Evolutionary conservation across 2,329 filamentous ascomycete genomes (phyloP), one percentile per base, ranked within the genome.

Genomic region (Gnomoniopsis smithogilvyi): DNA sequence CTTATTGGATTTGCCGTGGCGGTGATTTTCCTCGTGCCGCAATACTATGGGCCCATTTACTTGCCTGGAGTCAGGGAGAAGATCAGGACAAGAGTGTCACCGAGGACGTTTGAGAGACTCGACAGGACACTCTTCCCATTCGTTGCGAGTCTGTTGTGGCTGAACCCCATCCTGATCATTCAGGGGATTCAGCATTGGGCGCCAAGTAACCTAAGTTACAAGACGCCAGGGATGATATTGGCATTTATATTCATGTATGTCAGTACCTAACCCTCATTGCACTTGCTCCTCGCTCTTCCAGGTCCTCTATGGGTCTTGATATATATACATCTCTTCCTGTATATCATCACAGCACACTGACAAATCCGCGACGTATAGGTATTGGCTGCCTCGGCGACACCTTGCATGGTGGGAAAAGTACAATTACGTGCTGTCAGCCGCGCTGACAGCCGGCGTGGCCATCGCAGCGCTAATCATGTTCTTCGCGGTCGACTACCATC

Each of bases 161-260:
- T 78, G 47, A 75, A 77, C 56, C 74, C 75, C 0, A 69, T 74
- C 26, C 65, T 78, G 6, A 67, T 76, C 41, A 72, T 78, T 46
- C 71, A 76, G 62, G 76, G 76, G 14, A 66, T 76, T 21, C 74
- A 75, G 62, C 72, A 77, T 66, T 78, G 75, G 76, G 74, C 74
- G 4, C 74, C 73, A 2, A 73, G 69, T 26, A 77, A 78, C 62
- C 38, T 77, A 64, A 69, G 73, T 14, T 78, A 77, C 69, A 75
- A 75, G 65, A 77, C 75, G 19, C 73, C 73, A 0, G 75, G 75
- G 24, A 70, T 78, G 59, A 72, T 76, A 17, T 62, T 78, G 38
- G 49, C 26, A 14, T 53, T 53, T 14, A 7, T 1, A 24, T 22
- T 22, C 26, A 30, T 30, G 26, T 30, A 8, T 4, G n/a, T 15